Conservation (phyloP, 2,329 filamentous ascomycete genomes). For the Cephalotrichum gorgonifer region DNA sequence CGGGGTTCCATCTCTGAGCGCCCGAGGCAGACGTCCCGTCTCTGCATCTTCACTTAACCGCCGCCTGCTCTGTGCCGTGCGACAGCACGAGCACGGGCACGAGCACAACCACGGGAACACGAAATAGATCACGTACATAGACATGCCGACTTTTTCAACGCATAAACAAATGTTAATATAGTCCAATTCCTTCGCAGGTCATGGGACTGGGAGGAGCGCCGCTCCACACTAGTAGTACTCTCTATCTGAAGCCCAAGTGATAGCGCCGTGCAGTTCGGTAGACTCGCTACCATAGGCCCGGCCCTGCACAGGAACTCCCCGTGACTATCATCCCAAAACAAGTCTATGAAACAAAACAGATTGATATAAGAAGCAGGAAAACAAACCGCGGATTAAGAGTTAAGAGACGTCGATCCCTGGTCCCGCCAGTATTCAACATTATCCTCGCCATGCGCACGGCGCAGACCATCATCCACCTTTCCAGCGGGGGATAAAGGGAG, state of each 20-base stretch:
- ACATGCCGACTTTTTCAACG: not conserved
- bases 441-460: not conserved
- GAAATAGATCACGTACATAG: not conserved
- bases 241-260: not conserved
- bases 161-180: not conserved
- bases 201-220: not conserved
- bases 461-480: too few relatives aligned
- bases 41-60: not conserved
- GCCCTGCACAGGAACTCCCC: slow-evolving; percentile 1
- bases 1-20: not conserved
- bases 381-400: not conserved
- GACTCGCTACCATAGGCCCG: not conserved
- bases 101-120: too few relatives aligned
- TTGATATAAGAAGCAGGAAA: not conserved
- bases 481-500: not conserved
- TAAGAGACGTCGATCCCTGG: not conserved
- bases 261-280: not conserved
- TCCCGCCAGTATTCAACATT: not conserved
- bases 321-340: not conserved
- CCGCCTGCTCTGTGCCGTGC: not conserved
- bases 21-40: not conserved
- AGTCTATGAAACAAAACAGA: not conserved
- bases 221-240: slow-evolving; percentile 1
- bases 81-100: not conserved
- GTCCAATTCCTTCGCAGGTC: slow-evolving; percentile 1